Evolutionary conservation across 2,329 filamentous ascomycete genomes (phyloP), one percentile per base, ranked within the genome.

Genomic region (Sporothrix variecibatus): DNA sequence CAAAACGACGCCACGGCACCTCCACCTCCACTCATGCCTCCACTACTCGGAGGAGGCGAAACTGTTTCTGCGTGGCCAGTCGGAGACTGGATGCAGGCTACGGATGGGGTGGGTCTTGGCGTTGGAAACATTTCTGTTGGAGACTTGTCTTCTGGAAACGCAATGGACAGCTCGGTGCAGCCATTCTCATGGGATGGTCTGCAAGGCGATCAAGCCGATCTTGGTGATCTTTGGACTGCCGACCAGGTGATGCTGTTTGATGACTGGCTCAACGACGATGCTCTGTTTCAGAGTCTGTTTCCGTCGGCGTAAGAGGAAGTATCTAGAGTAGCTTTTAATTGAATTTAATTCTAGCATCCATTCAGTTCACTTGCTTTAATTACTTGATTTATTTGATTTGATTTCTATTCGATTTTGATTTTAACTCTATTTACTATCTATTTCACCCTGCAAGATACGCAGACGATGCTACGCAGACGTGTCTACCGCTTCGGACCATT

Each of bases 181-280:
- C 34, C 34, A 8, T 34, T 34, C 8, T 5, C 34, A 8, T 34
- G 34, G 34, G 34, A 34, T 34, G 34, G 34, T 34, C 34, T 34
- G 34, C 34, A 34, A 34, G 43, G 43, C 43, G 46, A 60, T 2
- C 15, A 8, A 4, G 28, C 9, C 15, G 26, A 31, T 28, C 5
- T 6, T 6, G 56, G n/a, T 8, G 23, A 26, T 9, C 51, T 34
- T 5, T 60, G 56, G 56, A 60, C 51, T 7, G n/a, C 56, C 1
- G 26, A 60, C 28, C 56, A 60, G 26, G 56, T 9, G 28, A 60
- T 28, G 15, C 56, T 60, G 15, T 60, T 60, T 31, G 56, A 60
- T 28, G 56, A 60, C 56, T 60, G 56, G 56, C 56, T 60, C 28
- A 31, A 60, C 56, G 56, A 60, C 56, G 56, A 60, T 20, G 56